Evolutionary conservation across 2,329 filamentous ascomycete genomes (phyloP), one percentile per base, ranked within the genome.

Genomic region (Sarocladium oryzae): DNA sequence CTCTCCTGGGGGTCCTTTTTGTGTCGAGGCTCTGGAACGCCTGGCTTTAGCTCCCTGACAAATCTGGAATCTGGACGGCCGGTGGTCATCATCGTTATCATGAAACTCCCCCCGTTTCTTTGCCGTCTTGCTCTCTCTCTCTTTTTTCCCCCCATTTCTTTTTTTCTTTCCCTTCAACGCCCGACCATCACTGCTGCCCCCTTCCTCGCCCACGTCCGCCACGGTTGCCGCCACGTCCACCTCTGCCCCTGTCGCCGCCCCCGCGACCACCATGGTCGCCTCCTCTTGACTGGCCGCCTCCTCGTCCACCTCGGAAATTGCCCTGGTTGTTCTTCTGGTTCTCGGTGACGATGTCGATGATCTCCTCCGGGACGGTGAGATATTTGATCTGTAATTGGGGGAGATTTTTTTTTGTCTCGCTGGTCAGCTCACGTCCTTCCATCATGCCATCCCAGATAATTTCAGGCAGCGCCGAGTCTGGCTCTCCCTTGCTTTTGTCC

Each of bases 301-400:
- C 77, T 35, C 83, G 76, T 36, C 85, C 84, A 45, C 86, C 84
- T 52, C 85, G 77, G 62, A 84, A 87, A 55, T 73, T 73, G 49
- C 75, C 69, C 53, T 73, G 74, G 61, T 89, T 84, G 46, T 49
- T 49, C 64, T 88, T 86, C 69, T 97, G 92, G 65, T 93, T 88
- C 59, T 97, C 92, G 76, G 90, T 95, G 21, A 93, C 91, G 35
- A 89, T 71, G 57, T 97, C 92, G 70, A 99, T 88, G 56, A 99
- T 95, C 69, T 97, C 92, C 71, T 99, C 92, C 50, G 92, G 90
- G 2, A 99, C 89, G 61, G 92, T 85, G 28, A 99, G 81, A 72
- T 96, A 99, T 77, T 99, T 99, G 74, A 99, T 99, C 93, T 96
- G 64, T 36, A n/a, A n/a, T n/a, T n/a, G n/a, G n/a, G n/a, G n/a